Conservation (phyloP, 1,284 basidiomycete genomes). For the Kwoniella shivajii region DNA sequence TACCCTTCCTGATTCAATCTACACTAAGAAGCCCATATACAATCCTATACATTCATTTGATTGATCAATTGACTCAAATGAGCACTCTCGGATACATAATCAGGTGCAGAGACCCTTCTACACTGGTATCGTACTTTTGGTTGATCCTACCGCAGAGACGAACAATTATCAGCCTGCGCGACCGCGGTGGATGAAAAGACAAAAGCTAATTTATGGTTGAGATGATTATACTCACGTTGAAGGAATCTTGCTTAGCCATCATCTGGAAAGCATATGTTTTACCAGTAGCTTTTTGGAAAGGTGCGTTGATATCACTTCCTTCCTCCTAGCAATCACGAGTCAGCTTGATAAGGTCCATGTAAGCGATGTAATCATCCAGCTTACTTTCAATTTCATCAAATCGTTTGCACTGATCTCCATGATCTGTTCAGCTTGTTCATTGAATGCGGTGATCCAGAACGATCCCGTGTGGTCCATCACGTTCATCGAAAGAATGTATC, state of each 20-base stretch:
- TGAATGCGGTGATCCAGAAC: conserved; percentile 94
- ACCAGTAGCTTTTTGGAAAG: conserved; percentile 69
- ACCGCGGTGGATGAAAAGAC: neutral
- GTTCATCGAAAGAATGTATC: conserved; percentile 87
- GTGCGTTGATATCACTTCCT: conserved; percentile 64
- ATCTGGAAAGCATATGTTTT: conserved; percentile 81
- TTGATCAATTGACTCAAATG: conserved; percentile 61
- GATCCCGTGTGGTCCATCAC: conserved; percentile 87
- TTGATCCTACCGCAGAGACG: conserved; percentile 61
- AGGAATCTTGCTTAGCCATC: conserved; percentile 84
- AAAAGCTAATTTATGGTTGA: neutral
- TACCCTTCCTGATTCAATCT: neutral
- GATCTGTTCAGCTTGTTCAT: conserved; percentile 79
- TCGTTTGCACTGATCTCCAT: conserved; percentile 83
- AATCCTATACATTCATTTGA: conserved; percentile 30
- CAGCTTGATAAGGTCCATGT: neutral
- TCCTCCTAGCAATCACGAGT: conserved; percentile 58
- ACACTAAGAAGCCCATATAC: neutral
- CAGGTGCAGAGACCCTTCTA: conserved; percentile 65
- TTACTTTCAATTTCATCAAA: conserved; percentile 69
- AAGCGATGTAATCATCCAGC: conserved; percentile 19
- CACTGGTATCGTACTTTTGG: conserved; percentile 81
- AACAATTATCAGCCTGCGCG: neutral
- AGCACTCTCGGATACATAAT: conserved; percentile 72
- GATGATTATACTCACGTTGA: conserved; percentile 63